Conservation (phyloP, 129 eudicot species). For the Helianthus annuus region DNA sequence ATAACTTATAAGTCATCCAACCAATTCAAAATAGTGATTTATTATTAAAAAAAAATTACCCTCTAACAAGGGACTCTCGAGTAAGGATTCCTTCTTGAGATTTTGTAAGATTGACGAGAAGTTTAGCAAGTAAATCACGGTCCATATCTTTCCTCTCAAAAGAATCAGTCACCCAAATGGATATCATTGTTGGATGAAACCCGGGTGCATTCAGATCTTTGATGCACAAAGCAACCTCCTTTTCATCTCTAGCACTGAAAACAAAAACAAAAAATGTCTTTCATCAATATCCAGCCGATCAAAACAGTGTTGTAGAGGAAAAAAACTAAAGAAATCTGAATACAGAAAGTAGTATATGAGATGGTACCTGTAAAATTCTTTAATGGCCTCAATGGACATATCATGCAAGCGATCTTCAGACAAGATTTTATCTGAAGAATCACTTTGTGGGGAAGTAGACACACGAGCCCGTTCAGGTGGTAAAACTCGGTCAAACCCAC, state of each 20-base stretch:
- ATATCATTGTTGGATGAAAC: conserved; percentile 73
- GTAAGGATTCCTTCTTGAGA: conserved; percentile 52
- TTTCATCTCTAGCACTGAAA: conserved; percentile 86
- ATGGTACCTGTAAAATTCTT: conserved; percentile 81
- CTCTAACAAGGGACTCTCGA: conserved; percentile 63
- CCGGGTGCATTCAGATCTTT: conserved; percentile 79
- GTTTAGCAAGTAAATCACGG: conserved; percentile 66
- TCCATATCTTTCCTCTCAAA: conserved; percentile 89
- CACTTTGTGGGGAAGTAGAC: conserved; percentile 36
- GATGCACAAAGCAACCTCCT: conserved; percentile 79
- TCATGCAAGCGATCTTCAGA: conserved; percentile 74
- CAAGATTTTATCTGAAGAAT: conserved; percentile 47
- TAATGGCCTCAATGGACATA: conserved; percentile 73
- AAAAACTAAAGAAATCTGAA: background rate
- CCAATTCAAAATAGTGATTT: background rate
- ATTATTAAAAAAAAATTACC: conserved; percentile 45
- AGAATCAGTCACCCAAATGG: conserved; percentile 81
- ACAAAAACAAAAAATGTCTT: background rate
- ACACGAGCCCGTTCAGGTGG: conserved; percentile 42
- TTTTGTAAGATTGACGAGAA: conserved; percentile 67
- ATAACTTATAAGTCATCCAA: background rate
- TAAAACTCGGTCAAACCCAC: conserved; percentile 35
- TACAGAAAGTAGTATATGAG: conserved; percentile 1
- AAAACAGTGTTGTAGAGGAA: background rate
- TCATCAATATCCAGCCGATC: background rate